A percentile compares a stretch with the other conserved stretches of the same genome.
These are phyloP conservation scores for Erucastrum elatum DNA, from an alignment of 345 rosid genomes.

Conservation along the genomic window DNA sequence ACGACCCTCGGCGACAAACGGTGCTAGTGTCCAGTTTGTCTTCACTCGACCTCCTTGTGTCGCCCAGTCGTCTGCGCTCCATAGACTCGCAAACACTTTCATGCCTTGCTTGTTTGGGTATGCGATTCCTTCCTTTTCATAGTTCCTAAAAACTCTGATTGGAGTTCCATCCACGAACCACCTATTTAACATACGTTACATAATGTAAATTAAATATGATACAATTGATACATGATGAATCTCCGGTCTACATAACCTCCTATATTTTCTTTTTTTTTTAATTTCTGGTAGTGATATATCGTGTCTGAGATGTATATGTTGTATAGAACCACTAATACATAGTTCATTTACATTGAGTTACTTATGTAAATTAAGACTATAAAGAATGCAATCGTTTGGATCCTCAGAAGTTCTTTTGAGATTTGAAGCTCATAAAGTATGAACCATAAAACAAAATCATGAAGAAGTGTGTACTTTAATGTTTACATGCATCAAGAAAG, in stretches of 20 bases:
- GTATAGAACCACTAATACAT: not conserved
- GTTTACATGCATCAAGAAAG: not conserved
- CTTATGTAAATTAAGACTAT: not conserved
- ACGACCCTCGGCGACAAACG: constrained; percentile 53
- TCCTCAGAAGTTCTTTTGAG: not conserved
- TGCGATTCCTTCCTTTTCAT: constrained; percentile 52
- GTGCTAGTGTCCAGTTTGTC: constrained; percentile 59
- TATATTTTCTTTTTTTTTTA: not conserved
- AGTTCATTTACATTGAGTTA: not conserved
- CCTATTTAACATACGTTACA: constrained; percentile 45
- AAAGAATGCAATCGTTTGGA: not conserved
- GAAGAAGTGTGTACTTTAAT: not conserved
- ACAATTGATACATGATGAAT: not conserved
- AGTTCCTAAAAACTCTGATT: constrained; percentile 60
- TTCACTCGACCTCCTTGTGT: constrained; percentile 72
- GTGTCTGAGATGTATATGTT: not conserved
- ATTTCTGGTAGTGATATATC: not conserved
- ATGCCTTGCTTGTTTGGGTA: constrained; percentile 78
- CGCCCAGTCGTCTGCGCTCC: constrained; percentile 81
- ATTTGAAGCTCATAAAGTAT: not conserved
- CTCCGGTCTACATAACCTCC: not conserved
- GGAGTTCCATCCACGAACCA: constrained; percentile 64
- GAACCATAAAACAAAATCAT: not conserved
- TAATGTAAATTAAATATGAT: not conserved
- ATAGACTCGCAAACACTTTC: constrained; percentile 63